A percentile compares a stretch with the other conserved stretches of the same genome.
These are phyloP conservation scores for Rubroboletus pulcherrimus DNA, from an alignment of 768 basidiomycete species.

Conservation along the genomic window DNA sequence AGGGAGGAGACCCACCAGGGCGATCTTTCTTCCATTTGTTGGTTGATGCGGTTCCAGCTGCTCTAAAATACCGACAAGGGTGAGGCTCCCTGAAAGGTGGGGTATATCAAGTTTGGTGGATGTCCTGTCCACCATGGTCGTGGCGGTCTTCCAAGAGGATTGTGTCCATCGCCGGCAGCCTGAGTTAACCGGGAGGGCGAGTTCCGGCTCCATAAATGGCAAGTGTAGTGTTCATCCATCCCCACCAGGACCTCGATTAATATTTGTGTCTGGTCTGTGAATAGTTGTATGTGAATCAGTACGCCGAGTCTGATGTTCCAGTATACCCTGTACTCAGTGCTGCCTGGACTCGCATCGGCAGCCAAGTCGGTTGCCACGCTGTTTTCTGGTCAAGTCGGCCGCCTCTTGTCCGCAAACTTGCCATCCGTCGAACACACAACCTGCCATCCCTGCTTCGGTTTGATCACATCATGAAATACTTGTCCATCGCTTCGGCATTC, in stretches of 20 bases:
- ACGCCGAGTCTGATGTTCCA: not conserved
- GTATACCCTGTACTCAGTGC: not conserved
- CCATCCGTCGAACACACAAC: not conserved
- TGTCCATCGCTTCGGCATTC: conserved; percentile 2
- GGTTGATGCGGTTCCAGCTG: conserved; percentile 48
- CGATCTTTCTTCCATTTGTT: conserved; percentile 58
- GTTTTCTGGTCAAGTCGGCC: conserved; percentile 1
- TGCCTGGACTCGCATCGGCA: not conserved
- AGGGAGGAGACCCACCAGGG: conserved; percentile 47
- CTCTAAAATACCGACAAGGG: conserved; percentile 59
- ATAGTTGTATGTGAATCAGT: not conserved
- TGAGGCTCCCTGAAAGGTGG: conserved; percentile 43
- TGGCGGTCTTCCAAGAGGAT: conserved; percentile 10
- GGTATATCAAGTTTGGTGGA: conserved; percentile 54
- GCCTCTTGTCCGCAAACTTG: not conserved
- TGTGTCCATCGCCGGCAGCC: not conserved
- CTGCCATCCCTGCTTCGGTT: not conserved
- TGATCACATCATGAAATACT: conserved; percentile 12
- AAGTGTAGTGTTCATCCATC: conserved; percentile 21
- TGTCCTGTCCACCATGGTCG: conserved; percentile 20
- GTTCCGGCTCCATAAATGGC: conserved; percentile 21
- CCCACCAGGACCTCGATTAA: not conserved
- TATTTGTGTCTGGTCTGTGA: not conserved
- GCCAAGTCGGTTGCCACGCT: not conserved
- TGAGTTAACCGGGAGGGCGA: not conserved